Base-by-base conservation (phyloP, 352 stramenopile genomes). In the Elongisporangium undulatum region DNA sequence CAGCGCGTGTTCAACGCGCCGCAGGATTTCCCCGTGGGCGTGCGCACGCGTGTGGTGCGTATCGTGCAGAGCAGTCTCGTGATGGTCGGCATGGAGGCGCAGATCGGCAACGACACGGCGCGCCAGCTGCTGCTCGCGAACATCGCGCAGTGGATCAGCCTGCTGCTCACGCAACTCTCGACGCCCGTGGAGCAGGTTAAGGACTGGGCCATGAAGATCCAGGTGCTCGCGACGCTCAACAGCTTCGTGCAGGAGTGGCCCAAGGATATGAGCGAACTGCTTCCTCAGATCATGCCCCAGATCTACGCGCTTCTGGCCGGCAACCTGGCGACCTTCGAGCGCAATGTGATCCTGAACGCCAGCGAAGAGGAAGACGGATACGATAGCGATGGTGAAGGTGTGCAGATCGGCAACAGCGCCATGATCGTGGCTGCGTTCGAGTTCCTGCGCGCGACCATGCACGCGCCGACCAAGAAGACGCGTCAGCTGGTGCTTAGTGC, bases 231-330 rank as follows among this genome's bases (percentile, higher is more conserved):
- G 12, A 82, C 78, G 45, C 76, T 94, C 20, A 75, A 68, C n/a
- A 87, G 78, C 66, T 92, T 94, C 66, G 79, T 92, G 57, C 74
- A 82, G 20, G 85, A 94, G 58, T 93, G 84, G 84, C 81, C 84
- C 56, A 89, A 86, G 68, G 76, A 93, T 62, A 92, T 91, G 79
- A 71, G 74, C 16, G 75, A 87, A 22, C 45, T 90, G 9, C 62
- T 94, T 62, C 79, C 85, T 16, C 67, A 90, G 61, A 80, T 92
- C 51, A 71, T 94, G 71, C 82, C 85, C 41, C 77, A 82, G 26
- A 65, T 94, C 6, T 90, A 87, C 60, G 68, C 66, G 51, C 66
- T 92, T 4, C 72, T 94, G 49, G 21, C 75, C 8, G 57, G 50
- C 23, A 71, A 77, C 24, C 64, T 77, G 20, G 64, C 76, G 23